Evolutionary conservation across 2,329 filamentous ascomycete genomes (phyloP).

Genomic region (Neonectria hederae): DNA sequence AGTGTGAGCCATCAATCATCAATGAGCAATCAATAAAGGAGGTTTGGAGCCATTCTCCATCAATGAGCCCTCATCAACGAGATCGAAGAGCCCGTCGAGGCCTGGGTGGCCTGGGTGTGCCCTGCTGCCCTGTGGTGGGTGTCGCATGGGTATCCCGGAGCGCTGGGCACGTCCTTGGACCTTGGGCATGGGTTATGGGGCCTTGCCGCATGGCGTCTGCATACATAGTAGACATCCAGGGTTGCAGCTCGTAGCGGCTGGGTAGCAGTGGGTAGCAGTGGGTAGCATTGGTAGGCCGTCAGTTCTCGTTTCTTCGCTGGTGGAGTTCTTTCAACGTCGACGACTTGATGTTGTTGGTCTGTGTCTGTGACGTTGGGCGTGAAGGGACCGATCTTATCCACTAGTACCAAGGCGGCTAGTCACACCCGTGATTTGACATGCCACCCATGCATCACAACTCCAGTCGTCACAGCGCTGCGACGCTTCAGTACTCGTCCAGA

Average conservation of each 20-base stretch:
- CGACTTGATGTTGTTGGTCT: conserved; percentile 31
- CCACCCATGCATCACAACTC: conserved; percentile 26
- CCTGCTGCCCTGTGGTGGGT: neutral
- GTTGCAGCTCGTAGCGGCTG: conserved; percentile 23
- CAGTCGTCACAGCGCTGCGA: conserved; percentile 15
- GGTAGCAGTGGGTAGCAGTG: conserved; percentile 11
- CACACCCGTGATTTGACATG: conserved; percentile 35
- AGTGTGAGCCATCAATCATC: neutral
- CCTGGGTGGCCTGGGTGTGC: neutral
- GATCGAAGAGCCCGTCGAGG: too few relatives aligned
- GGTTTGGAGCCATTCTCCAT: too few relatives aligned
- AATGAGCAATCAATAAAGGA: neutral
- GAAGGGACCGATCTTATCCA: conserved; percentile 26
- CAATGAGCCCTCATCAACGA: neutral
- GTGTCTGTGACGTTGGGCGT: conserved; percentile 24
- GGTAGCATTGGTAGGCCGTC: conserved; percentile 4
- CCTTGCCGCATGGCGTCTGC: conserved; percentile 28
- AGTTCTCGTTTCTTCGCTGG: conserved; percentile 29
- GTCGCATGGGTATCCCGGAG: conserved; percentile 8
- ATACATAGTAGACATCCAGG: conserved; percentile 19
- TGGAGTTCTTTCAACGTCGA: conserved; percentile 29
- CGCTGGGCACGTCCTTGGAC: neutral
- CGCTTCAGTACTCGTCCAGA: neutral
- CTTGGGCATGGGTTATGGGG: conserved; percentile 4
- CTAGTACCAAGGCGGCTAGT: conserved; percentile 26